phyloP scores from a whole-genome alignment of 371 early-diverging fungal species.

The Nosema granulosis region DNA sequence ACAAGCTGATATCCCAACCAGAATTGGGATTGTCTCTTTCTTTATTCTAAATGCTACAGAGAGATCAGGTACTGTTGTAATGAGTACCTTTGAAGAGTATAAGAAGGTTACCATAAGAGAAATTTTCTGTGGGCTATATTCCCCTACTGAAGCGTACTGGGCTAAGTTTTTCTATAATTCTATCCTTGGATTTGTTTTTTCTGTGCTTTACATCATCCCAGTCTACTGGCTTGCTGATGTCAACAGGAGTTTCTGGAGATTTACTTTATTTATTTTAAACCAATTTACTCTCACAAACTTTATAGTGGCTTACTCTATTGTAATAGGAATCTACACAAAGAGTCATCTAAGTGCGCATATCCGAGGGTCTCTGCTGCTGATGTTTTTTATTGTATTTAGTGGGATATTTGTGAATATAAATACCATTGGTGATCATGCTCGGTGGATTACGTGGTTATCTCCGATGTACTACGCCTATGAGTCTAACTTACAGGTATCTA shows the following conservation, averaged over 20 bases:
- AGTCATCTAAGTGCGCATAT: conserved; percentile 65
- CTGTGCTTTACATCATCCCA: conserved; percentile 55
- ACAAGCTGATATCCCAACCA: conserved; percentile 66
- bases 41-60: conserved; percentile 67
- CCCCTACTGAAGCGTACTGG: conserved; percentile 64
- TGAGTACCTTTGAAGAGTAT: conserved; percentile 61
- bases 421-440: conserved; percentile 62
- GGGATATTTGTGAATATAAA: conserved; percentile 67
- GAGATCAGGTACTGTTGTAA: conserved; percentile 65
- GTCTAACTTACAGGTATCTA: conserved; percentile 40
- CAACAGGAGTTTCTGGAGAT: conserved; percentile 52
- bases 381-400: conserved; percentile 68
- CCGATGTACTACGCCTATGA: conserved; percentile 64
- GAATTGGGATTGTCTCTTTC: conserved; percentile 68
- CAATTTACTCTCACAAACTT: conserved; percentile 54
- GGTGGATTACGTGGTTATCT: conserved; percentile 68
- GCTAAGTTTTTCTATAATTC: conserved; percentile 66
- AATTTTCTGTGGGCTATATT: conserved; percentile 67
- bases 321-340: conserved; percentile 65
- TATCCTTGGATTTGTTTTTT: conserved; percentile 51
- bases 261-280: conserved; percentile 65
- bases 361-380: conserved; percentile 66
- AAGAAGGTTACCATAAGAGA: conserved; percentile 68
- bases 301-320: conserved; percentile 63
- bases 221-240: conserved; percentile 68